These are phyloP conservation scores for Saprolegnia parasitica DNA, from an alignment of 352 stramenopile species.

Conservation along the genomic window DNA sequence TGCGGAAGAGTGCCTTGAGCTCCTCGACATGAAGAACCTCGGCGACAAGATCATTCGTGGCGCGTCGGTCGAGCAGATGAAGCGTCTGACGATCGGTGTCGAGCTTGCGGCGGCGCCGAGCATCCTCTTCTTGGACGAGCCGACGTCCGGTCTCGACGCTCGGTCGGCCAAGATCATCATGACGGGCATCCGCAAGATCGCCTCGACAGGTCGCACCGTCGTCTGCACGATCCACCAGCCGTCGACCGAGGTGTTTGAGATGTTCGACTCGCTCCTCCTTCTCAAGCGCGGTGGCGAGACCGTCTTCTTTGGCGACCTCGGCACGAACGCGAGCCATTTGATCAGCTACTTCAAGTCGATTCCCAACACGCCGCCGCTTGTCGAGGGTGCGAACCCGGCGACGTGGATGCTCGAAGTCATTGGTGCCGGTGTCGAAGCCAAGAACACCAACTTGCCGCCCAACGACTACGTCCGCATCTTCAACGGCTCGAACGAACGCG, in stretches of 20 bases:
- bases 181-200: conserved; percentile 84
- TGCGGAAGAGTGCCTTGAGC: conserved; percentile 47
- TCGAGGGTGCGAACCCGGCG: conserved; percentile 55
- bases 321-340: conserved; percentile 39
- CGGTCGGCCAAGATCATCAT: conserved; percentile 84
- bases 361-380: conserved; percentile 44
- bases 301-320: conserved; percentile 59
- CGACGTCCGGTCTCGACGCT: conserved; percentile 83
- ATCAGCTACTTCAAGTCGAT: conserved; percentile 53
- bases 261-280: conserved; percentile 83
- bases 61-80: conserved; percentile 54
- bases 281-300: conserved; percentile 51
- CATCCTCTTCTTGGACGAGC: conserved; percentile 87
- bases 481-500: conserved; percentile 35
- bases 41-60: conserved; percentile 54
- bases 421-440: conserved; percentile 41
- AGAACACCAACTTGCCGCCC: background rate
- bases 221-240: conserved; percentile 93
- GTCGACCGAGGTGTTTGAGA: conserved; percentile 80
- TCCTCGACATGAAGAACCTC: conserved; percentile 48
- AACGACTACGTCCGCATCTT: conserved; percentile 48
- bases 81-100: conserved; percentile 77
- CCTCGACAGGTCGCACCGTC: conserved; percentile 62
- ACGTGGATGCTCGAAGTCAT: conserved; percentile 65
- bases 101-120: conserved; percentile 84